Conservation (phyloP, 805 yeast genomes). For the Candida germanica region DNA sequence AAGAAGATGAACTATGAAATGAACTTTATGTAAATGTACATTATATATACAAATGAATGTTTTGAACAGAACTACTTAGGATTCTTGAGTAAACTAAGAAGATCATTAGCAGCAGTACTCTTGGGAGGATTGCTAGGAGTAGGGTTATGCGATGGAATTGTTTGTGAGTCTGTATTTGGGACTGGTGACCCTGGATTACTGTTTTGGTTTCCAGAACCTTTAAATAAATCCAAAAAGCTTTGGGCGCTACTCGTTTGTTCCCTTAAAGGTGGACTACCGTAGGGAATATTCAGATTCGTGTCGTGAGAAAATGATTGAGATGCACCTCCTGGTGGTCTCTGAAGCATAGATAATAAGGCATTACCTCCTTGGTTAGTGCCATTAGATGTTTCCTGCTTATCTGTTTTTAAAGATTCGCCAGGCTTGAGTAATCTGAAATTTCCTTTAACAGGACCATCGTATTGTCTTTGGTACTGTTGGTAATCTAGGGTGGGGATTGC, state of each 20-base stretch:
- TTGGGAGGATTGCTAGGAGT: background rate
- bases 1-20: background rate
- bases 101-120: slow-evolving; percentile 18
- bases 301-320: no score
- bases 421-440: slow-evolving; percentile 26
- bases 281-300: background rate
- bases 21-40: no score
- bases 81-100: slow-evolving; percentile 21
- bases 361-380: slow-evolving; percentile 3
- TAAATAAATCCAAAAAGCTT: slow-evolving; percentile 4
- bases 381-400: background rate
- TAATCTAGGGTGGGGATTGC: slow-evolving; percentile 1
- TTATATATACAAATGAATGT: no score
- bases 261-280: background rate
- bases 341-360: slow-evolving; percentile 13
- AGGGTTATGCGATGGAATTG: background rate
- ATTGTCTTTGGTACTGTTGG: slow-evolving; percentile 1
- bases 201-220: slow-evolving; percentile 1
- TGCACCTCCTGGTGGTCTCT: slow-evolving; percentile 2
- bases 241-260: background rate
- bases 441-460: slow-evolving; percentile 12
- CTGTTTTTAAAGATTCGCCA: slow-evolving; percentile 20
- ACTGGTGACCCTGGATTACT: background rate
- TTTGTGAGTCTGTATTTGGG: background rate
- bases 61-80: slow-evolving; percentile 5